phyloP scores from a whole-genome alignment of 2,329 filamentous ascomycete genomes.

The Boeremia lycopersici region DNA sequence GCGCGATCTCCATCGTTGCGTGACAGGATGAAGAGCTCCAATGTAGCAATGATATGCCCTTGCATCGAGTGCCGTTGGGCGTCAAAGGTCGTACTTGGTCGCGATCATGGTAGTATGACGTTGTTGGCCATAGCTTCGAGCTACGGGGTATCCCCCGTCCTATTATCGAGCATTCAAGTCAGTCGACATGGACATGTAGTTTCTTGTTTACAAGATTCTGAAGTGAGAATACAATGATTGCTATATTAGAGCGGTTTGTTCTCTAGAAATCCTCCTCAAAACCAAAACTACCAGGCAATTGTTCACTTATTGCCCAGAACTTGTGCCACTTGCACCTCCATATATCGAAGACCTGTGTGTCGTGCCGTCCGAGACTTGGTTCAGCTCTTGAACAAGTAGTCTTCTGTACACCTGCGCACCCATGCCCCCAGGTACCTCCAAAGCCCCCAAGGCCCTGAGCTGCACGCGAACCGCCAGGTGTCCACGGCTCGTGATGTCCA shows the following conservation, averaged over 20 bases:
- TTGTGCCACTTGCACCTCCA: not conserved
- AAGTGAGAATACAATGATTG: not conserved
- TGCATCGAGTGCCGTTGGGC: not conserved
- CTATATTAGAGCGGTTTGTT: not conserved
- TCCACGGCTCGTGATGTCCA: not conserved
- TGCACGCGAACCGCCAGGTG: not conserved
- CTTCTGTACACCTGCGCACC: not conserved
- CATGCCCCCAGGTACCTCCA: not conserved
- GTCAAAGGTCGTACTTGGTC: not conserved
- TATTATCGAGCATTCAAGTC: not conserved
- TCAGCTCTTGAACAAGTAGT: slow-evolving; percentile 14
- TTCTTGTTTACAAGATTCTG: not conserved
- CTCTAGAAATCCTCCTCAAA: not conserved
- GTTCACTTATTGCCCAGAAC: not conserved
- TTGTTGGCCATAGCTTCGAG: slow-evolving; percentile 15
- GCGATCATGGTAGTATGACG: slow-evolving; percentile 7
- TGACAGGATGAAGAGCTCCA: not conserved
- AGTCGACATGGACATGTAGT: not conserved
- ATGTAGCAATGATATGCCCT: not conserved
- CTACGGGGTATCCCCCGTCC: not conserved
- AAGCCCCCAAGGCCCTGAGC: not conserved
- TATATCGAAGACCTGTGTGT: not conserved
- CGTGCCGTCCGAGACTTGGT: not conserved
- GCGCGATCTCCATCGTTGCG: not conserved
- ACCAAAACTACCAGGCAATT: not conserved